Base-by-base conservation (phyloP, 1,139 yeast species). In the Suhomyces bribrorum region DNA sequence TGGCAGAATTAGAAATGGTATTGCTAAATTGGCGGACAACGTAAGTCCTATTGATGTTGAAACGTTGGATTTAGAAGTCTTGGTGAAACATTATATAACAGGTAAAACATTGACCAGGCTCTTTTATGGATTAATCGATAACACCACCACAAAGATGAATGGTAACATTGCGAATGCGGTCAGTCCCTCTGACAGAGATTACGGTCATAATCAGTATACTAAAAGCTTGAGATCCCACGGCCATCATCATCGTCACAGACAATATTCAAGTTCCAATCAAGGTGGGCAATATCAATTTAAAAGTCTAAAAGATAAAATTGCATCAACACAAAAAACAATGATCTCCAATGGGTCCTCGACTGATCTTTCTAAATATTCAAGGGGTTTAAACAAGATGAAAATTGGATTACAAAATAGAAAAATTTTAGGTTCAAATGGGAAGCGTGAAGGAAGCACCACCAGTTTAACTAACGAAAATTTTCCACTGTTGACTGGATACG, bases 31-130 rank as follows among this genome's bases (percentile, higher is more conserved):
- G 14, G 61, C 72, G 1, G 75, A 69, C 31, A 59, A 52, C 9
- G 45, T 59, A 2, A 64, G 60, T 36, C 75, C 76, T 1, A 43
- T 61, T 9, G 77, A 72, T 22, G 71, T 72, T 12, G 78, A 73
- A 44, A 70, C 76, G 0, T 48, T 66, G 16, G 76, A 72, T 38
- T 56, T 73, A 38, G 76, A 69, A 22, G 35, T 49, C 3, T 52
- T 72, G 24, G 64, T 66, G 1, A 59, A 56, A 22, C 58, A 59
- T 33, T 57, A 59, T 47, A 45, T 71, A 14, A 49, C 57, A 5
- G 77, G 77, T 0, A 66, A 61, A 43, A 62, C 66, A 1, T 52
- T 72, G 32, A 49, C 54, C 15, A 50, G 71, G 13, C 50, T 73
- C 18, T 73, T 74, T 60, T 53, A 56, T 36, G 75, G 73, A 1